phyloP scores from a whole-genome alignment of 2,329 filamentous ascomycete genomes.

The Cercospora sp. region DNA sequence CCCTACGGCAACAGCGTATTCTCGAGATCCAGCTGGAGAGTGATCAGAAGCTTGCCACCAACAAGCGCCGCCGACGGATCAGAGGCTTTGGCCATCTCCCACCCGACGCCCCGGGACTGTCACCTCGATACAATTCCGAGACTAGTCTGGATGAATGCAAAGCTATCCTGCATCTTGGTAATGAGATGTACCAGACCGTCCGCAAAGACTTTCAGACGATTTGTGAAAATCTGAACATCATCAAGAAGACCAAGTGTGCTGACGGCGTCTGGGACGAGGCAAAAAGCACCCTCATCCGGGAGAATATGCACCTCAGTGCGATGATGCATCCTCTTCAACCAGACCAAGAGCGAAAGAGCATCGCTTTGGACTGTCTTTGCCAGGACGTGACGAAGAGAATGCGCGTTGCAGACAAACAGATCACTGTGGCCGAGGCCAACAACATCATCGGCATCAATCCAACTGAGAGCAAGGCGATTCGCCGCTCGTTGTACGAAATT shows the following conservation, averaged over 20 bases:
- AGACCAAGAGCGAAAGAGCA: slow-evolving; percentile 60
- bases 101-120: slow-evolving; percentile 62
- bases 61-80: slow-evolving; percentile 68
- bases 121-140: slow-evolving; percentile 76
- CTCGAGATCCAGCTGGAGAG: slow-evolving; percentile 48
- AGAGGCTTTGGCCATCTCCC: slow-evolving; percentile 68
- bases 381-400: slow-evolving; percentile 80
- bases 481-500: slow-evolving; percentile 65
- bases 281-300: slow-evolving; percentile 66
- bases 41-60: slow-evolving; percentile 60
- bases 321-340: slow-evolving; percentile 59
- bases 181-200: slow-evolving; percentile 62
- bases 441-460: slow-evolving; percentile 69
- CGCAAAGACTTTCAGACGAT: slow-evolving; percentile 69
- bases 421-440: slow-evolving; percentile 74
- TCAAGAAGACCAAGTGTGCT: slow-evolving; percentile 74
- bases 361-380: slow-evolving; percentile 77
- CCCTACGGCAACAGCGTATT: slow-evolving; percentile 28
- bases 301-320: slow-evolving; percentile 63
- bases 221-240: slow-evolving; percentile 65
- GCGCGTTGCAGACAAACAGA: slow-evolving; percentile 62
- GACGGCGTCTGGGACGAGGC: slow-evolving; percentile 71
- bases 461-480: slow-evolving; percentile 65
- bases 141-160: slow-evolving; percentile 80
- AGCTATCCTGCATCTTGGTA: slow-evolving; percentile 65